These are phyloP conservation scores for Arthrobotrys entomopaga DNA, from an alignment of 2,329 filamentous ascomycete species.

Conservation along the genomic window DNA sequence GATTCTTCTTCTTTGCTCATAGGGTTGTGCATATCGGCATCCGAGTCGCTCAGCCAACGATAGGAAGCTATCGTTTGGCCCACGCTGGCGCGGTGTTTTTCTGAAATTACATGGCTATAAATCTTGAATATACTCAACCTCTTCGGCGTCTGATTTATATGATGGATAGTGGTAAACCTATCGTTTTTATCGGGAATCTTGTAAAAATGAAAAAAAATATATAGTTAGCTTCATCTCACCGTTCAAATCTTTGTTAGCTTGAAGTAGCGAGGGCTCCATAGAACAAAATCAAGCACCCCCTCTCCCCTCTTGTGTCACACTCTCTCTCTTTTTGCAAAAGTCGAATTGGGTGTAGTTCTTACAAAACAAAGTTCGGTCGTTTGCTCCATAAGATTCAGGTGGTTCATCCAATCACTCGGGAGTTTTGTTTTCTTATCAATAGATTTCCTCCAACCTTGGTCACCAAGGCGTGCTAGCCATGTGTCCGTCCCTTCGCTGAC, in stretches of 20 bases:
- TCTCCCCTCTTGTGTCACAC: too few species aligned
- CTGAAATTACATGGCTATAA: constrained; percentile 10
- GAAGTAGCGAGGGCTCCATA: too few species aligned
- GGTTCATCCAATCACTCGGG: neutral
- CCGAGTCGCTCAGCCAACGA: neutral
- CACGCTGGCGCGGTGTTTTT: constrained; percentile 25
- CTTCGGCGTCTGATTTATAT: too few species aligned
- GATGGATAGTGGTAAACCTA: constrained; percentile 19
- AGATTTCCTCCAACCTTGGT: neutral
- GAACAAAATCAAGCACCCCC: too few species aligned
- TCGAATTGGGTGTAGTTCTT: too few species aligned
- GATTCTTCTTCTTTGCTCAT: neutral
- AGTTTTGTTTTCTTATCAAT: neutral
- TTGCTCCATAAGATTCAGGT: too few species aligned
- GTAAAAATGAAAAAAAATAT: neutral
- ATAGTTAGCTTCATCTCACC: neutral
- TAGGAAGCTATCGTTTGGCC: neutral
- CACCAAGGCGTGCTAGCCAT: neutral
- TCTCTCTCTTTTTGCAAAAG: too few species aligned
- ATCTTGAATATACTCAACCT: neutral
- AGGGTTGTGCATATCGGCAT: neutral
- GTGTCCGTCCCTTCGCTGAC: too few species aligned
- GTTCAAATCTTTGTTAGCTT: too few species aligned
- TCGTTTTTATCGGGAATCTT: constrained; percentile 24
- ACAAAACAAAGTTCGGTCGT: too few species aligned